These are phyloP conservation scores for Pulveroboletus ravenelii DNA, from an alignment of 768 basidiomycete genomes.

Conservation along the genomic window DNA sequence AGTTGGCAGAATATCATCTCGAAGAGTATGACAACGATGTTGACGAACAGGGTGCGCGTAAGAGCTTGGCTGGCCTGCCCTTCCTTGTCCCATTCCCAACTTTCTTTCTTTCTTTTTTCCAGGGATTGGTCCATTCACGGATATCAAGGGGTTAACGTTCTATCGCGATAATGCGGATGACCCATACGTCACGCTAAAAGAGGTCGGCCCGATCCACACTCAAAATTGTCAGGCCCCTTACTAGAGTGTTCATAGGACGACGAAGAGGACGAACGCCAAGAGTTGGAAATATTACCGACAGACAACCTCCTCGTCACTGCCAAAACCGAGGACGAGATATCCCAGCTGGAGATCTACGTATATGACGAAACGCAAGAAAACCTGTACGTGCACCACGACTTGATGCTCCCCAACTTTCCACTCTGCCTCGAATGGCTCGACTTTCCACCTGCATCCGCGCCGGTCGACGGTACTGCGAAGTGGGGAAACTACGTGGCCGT, in stretches of 20 bases:
- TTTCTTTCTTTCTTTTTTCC: background rate
- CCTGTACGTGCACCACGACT: constrained; percentile 94
- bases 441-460: constrained; percentile 68
- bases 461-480: constrained; percentile 30
- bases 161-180: constrained; percentile 91
- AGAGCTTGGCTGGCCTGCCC: background rate
- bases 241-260: constrained; percentile 22
- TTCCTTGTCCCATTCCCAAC: background rate
- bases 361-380: constrained; percentile 91
- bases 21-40: constrained; percentile 90
- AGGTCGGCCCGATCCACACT: constrained; percentile 49
- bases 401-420: constrained; percentile 96
- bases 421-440: constrained; percentile 99
- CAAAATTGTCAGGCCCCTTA: background rate
- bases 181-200: constrained; percentile 95
- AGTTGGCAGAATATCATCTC: constrained; percentile 82
- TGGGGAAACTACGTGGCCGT: constrained; percentile 93
- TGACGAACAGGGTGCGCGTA: constrained; percentile 29
- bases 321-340: constrained; percentile 95
- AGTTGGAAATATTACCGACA: constrained; percentile 81
- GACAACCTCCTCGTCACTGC: constrained; percentile 92
- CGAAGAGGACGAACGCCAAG: constrained; percentile 74
- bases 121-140: constrained; percentile 84
- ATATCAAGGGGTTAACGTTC: constrained; percentile 91
- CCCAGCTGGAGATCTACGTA: constrained; percentile 92